Percentiles rank a stretch among this genome's conserved stretches.
Evolutionary conservation across 805 yeast species (phyloP).

Genomic region (Tetrapisispora iriomotensis): DNA sequence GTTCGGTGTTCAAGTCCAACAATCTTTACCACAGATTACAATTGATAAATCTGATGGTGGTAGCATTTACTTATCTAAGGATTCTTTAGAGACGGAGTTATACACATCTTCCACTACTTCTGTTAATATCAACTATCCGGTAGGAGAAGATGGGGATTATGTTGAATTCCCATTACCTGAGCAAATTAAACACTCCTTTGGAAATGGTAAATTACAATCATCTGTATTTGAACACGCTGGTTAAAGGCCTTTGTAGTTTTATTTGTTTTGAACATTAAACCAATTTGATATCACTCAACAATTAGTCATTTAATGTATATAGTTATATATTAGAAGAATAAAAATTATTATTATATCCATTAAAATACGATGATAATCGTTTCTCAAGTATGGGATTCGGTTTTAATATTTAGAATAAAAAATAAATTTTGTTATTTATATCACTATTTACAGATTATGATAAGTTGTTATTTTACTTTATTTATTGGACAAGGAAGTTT

Average conservation of each 20-base stretch:
- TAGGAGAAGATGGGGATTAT: constrained; percentile 58
- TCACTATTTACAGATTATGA: constrained; percentile 6
- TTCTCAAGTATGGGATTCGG: no score
- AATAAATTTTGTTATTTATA: background rate
- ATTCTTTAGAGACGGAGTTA: constrained; percentile 63
- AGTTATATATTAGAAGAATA: no score
- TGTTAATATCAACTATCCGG: constrained; percentile 76
- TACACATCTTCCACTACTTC: constrained; percentile 81
- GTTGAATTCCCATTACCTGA: constrained; percentile 83
- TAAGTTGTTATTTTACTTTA: background rate
- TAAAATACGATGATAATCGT: no score
- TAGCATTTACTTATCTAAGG: constrained; percentile 62
- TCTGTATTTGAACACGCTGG: constrained; percentile 79
- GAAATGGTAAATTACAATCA: constrained; percentile 52
- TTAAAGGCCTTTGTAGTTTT: constrained; percentile 21
- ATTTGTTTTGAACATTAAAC: background rate
- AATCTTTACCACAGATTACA: constrained; percentile 71
- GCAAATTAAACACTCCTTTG: constrained; percentile 70
- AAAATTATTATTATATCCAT: no score
- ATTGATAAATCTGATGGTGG: constrained; percentile 88
- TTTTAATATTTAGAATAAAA: background rate
- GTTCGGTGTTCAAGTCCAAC: constrained; percentile 79
- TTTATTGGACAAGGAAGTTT: background rate
- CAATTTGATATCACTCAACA: no score
- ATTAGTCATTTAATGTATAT: no score